Conservation (phyloP, 148 eudicot species). For the Camellia japonica region DNA sequence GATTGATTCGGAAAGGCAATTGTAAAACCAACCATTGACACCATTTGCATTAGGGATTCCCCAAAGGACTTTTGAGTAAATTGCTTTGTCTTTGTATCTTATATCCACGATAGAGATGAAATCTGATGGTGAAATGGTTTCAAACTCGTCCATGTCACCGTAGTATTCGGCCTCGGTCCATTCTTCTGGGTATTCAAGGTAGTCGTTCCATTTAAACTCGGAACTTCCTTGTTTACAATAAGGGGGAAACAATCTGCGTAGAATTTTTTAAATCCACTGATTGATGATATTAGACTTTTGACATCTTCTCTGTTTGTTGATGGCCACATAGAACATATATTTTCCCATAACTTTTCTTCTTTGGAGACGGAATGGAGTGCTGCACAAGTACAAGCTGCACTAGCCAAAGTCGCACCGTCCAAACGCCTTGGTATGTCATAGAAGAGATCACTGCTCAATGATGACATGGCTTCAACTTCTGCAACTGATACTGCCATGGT, state of each 20-base stretch:
- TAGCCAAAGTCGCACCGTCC: conserved; percentile 82
- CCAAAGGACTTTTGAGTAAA: conserved; percentile 79
- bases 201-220: conserved; percentile 41
- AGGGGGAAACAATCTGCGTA: conserved; percentile 88
- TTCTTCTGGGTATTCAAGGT: conserved; percentile 62
- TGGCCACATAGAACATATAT: conserved; percentile 89
- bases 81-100: conserved; percentile 53
- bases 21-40: conserved; percentile 72
- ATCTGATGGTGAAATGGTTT: conserved; percentile 59
- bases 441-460: conserved; percentile 67
- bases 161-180: conserved; percentile 76
- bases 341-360: conserved; percentile 89
- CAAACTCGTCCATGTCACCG: conserved; percentile 58
- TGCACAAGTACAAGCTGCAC: conserved; percentile 81
- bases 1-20: conserved; percentile 81
- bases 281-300: conserved; percentile 50
- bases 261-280: conserved; percentile 86
- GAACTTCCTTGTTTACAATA: conserved; percentile 69
- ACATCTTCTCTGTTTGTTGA: conserved; percentile 78
- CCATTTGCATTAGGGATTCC: conserved; percentile 78
- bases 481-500: conserved; percentile 36
- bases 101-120: conserved; percentile 76
- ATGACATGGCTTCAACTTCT: conserved; percentile 46
- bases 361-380: conserved; percentile 70
- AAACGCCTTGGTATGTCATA: conserved; percentile 81